A percentile compares a stretch with the other conserved stretches of the same genome.
Evolutionary conservation across 345 rosid species (phyloP).

Genomic region (Reutealis trisperma): DNA sequence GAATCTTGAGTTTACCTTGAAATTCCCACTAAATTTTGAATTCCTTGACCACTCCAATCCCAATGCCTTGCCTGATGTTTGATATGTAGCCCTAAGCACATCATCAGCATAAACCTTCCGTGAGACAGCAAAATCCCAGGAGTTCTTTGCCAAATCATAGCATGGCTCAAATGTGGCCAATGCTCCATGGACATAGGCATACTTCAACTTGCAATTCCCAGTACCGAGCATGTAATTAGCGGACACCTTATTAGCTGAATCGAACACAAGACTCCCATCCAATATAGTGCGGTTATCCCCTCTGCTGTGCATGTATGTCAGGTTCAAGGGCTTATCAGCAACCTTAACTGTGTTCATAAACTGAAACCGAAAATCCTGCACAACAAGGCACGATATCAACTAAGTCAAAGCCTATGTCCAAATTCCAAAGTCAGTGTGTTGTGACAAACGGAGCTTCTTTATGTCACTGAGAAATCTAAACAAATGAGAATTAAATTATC

Average conservation of each 20-base stretch:
- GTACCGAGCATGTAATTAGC: conserved; percentile 76
- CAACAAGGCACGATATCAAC: not conserved
- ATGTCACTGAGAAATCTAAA: not conserved
- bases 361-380: conserved; percentile 88
- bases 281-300: conserved; percentile 63
- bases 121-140: conserved; percentile 82
- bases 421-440: no score
- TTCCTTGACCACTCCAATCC: conserved; percentile 84
- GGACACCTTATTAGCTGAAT: conserved; percentile 74
- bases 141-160: conserved; percentile 70
- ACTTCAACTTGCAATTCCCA: conserved; percentile 78
- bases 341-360: conserved; percentile 76
- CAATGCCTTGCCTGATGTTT: conserved; percentile 60
- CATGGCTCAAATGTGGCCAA: conserved; percentile 72
- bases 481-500: not conserved
- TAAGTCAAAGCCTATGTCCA: not conserved
- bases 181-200: conserved; percentile 64
- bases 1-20: conserved; percentile 53
- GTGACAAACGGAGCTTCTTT: not conserved
- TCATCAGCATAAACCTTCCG: conserved; percentile 64
- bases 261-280: conserved; percentile 63
- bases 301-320: conserved; percentile 76
- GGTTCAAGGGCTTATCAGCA: conserved; percentile 75
- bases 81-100: conserved; percentile 71
- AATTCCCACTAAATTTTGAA: conserved; percentile 55